A percentile compares a stretch with the other conserved stretches of the same genome.
These are phyloP conservation scores for Bruguiera sexangula DNA, from an alignment of 345 rosid genomes.

Conservation along the genomic window DNA sequence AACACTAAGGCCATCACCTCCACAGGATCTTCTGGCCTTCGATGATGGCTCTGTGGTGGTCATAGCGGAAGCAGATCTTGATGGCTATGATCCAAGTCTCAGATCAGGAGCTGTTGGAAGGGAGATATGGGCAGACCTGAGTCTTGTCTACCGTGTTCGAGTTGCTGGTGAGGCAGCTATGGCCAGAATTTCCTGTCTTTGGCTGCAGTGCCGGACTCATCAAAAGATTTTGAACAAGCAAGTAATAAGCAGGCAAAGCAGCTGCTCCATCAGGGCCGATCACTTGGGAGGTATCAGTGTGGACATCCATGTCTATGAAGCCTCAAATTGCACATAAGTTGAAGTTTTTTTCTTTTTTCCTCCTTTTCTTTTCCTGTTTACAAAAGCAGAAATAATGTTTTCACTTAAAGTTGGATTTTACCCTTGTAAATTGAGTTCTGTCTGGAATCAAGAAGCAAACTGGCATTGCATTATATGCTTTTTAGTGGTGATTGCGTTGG, in stretches of 20 bases:
- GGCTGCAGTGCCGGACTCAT: constrained; percentile 55
- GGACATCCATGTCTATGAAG: constrained; percentile 77
- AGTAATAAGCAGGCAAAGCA: constrained; percentile 29
- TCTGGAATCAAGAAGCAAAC: constrained; percentile 3
- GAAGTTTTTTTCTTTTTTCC: constrained; percentile 1
- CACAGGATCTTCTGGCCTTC: constrained; percentile 52
- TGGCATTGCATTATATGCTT: not conserved
- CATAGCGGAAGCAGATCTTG: constrained; percentile 78
- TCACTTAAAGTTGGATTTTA: not conserved
- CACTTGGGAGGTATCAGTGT: constrained; percentile 65
- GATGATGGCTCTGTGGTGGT: constrained; percentile 81
- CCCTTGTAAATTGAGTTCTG: constrained; percentile 26
- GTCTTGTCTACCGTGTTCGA: constrained; percentile 63
- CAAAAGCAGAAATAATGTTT: constrained; percentile 28
- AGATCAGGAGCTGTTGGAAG: constrained; percentile 32
- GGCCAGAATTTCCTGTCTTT: constrained; percentile 69
- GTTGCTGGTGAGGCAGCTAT: constrained; percentile 61
- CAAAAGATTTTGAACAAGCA: constrained; percentile 51
- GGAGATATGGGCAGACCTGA: constrained; percentile 61
- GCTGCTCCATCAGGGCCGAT: constrained; percentile 32
- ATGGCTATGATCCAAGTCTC: constrained; percentile 53
- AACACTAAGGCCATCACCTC: constrained; percentile 19
- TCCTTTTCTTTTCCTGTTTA: constrained; percentile 6
- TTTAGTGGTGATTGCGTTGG: not conserved
- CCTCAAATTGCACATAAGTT: constrained; percentile 11